These are phyloP conservation scores for Fusarium sp. DNA, from an alignment of 2,329 filamentous ascomycete species.

Conservation along the genomic window DNA sequence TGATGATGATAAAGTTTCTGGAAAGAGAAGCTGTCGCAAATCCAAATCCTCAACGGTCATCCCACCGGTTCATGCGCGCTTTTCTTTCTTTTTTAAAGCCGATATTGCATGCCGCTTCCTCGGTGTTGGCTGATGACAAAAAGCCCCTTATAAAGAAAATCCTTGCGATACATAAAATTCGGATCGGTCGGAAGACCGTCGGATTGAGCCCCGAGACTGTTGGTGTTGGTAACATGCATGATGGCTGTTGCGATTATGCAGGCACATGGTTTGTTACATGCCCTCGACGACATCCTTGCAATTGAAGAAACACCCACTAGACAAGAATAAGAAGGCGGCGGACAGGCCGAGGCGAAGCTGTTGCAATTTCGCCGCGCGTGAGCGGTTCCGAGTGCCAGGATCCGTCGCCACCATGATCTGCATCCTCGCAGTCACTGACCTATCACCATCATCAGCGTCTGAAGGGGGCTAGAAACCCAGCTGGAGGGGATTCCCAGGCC, in stretches of 20 bases:
- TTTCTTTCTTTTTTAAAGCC: background rate
- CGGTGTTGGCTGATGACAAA: background rate
- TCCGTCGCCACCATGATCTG: background rate
- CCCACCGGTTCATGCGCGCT: background rate
- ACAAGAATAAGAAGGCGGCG: background rate
- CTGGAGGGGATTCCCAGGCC: conserved; percentile 8
- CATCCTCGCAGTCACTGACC: background rate
- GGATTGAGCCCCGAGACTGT: background rate
- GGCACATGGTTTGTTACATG: background rate
- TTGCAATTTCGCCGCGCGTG: background rate
- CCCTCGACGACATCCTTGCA: background rate
- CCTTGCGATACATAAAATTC: background rate
- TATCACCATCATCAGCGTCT: background rate
- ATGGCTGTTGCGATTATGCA: background rate
- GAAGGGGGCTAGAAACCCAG: background rate
- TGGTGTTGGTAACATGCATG: background rate
- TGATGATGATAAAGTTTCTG: background rate
- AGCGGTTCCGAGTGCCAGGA: background rate
- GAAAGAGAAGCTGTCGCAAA: background rate
- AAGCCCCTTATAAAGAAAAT: background rate
- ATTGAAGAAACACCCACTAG: background rate
- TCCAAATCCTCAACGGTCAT: background rate
- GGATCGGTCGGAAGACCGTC: background rate
- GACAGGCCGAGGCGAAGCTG: background rate
- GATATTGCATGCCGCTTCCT: background rate